A percentile compares a stretch with the other conserved stretches of the same genome.
Conservation (phyloP, 305 asterid species). For the Rubia occidens region DNA sequence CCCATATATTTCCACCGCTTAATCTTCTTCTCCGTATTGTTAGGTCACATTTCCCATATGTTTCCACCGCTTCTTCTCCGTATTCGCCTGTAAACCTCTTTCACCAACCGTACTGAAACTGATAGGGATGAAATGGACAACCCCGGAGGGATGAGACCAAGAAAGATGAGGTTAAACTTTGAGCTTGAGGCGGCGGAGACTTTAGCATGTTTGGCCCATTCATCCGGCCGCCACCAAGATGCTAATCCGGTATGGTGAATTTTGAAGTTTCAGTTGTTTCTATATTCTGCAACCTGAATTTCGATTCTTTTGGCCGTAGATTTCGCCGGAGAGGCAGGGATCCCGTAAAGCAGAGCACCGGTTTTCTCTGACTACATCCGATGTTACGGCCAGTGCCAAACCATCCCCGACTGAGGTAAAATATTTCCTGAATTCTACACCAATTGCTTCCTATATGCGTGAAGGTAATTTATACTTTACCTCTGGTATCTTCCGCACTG, state of each 20-base stretch:
- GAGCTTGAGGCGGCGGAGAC: slow-evolving; percentile 22
- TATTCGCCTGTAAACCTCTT: not conserved
- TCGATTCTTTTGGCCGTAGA: not conserved
- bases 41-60: not conserved
- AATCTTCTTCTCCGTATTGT: not conserved
- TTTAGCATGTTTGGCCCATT: slow-evolving; percentile 12
- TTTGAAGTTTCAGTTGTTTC: slow-evolving; percentile 4
- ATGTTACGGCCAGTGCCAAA: slow-evolving; percentile 27
- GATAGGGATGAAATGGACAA: not conserved
- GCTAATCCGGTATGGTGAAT: not conserved
- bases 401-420: slow-evolving; percentile 43
- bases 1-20: not conserved
- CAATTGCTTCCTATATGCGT: not conserved
- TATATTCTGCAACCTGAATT: not conserved
- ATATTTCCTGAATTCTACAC: not conserved
- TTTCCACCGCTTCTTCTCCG: not conserved
- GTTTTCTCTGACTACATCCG: not conserved
- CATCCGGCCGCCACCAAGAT: not conserved
- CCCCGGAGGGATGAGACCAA: not conserved
- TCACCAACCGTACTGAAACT: no score
- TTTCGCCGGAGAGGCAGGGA: not conserved
- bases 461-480: no score
- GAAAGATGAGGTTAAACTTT: not conserved
- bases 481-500: no score
- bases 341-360: not conserved